Percentiles rank a stretch among this genome's conserved stretches.
These are phyloP conservation scores for Colletotrichum simmondsii DNA, from an alignment of 2,329 filamentous ascomycete genomes.

Conservation along the genomic window DNA sequence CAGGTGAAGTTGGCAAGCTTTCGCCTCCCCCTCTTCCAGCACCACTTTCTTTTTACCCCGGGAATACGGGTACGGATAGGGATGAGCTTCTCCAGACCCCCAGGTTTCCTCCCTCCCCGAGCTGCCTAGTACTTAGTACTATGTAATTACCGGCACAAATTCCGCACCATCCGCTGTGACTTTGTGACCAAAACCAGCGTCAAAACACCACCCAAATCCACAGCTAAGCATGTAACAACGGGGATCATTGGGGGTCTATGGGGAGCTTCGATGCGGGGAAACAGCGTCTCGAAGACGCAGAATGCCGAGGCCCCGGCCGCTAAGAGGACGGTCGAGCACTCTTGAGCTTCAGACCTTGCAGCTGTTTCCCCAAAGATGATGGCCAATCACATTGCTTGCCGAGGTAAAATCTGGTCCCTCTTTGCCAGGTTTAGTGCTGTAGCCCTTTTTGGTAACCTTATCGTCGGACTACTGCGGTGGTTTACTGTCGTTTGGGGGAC, in stretches of 20 bases:
- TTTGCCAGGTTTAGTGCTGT: not conserved
- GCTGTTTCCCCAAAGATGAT: not conserved
- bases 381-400: slow-evolving; percentile 27
- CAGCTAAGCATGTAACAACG: not conserved
- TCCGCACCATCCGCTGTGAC: slow-evolving; percentile 11
- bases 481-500: not conserved
- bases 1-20: slow-evolving; percentile 17
- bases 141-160: slow-evolving; percentile 7
- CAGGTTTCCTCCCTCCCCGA: slow-evolving; percentile 19
- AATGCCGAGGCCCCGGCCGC: slow-evolving; percentile 32
- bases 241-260: not conserved
- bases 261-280: slow-evolving; percentile 14
- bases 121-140: too few relatives aligned
- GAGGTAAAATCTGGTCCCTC: slow-evolving; percentile 19
- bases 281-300: slow-evolving; percentile 13
- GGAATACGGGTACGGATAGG: not conserved
- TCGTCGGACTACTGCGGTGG: not conserved
- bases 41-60: not conserved
- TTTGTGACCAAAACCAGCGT: not conserved
- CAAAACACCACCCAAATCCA: not conserved
- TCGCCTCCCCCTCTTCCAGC: slow-evolving; percentile 19
- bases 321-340: not conserved
- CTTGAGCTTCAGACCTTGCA: not conserved
- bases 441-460: slow-evolving; percentile 27
- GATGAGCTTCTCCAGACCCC: slow-evolving; percentile 35